Evolutionary conservation across 1,284 basidiomycete species (phyloP), one percentile per base, ranked within the genome.

Genomic region (Puccinia triticina): DNA sequence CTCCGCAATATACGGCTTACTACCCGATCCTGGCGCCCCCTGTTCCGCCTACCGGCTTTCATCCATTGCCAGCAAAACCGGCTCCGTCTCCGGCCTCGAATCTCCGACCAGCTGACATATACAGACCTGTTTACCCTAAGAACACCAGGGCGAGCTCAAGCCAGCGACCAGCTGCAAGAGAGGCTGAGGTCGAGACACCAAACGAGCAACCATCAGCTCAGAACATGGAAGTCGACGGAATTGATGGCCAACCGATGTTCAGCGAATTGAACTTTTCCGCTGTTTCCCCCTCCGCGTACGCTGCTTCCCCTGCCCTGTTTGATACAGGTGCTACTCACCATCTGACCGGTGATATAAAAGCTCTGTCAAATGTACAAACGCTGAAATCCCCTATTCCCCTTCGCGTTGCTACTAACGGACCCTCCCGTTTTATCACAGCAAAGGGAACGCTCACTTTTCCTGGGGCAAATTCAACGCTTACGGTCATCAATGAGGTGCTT

Each of bases 301-400:
- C 12, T 61, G 1, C 59, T 34, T 12, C 29, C 16, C 18, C 48
- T 50, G 21, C 43, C 2, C 4, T 79, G 0, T 53, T 46, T 79
- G 77, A 79, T 40, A 37, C 77, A 18, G 77, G 77, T n/a, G 76
- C 76, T 14, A 78, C 59, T 21, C 76, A 78, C 43, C 43, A 66
- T n/a, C 3, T 78, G 21, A 78, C 61, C 10, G 76, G 61, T 37
- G 50, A 78, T 69, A 48, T 7, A 16, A 11, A 11, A 50, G 48
- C 48, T 16, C 18, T 50, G 18, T 2, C 29, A 8, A 29, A 32
- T 21, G 10, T 34, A 18, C 2, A 1, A 10, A 10, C n/a, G 1
- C 46, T 74, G 29, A 23, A 8, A 14, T 34, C 4, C 2, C 53
- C 72, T 16, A 50, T 74, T 2, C 72, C 72, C 2, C 8, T 74